A percentile compares a stretch with the other conserved stretches of the same genome.
Conservation (phyloP, 257 asterid genomes). For the Solanum verrucosum region DNA sequence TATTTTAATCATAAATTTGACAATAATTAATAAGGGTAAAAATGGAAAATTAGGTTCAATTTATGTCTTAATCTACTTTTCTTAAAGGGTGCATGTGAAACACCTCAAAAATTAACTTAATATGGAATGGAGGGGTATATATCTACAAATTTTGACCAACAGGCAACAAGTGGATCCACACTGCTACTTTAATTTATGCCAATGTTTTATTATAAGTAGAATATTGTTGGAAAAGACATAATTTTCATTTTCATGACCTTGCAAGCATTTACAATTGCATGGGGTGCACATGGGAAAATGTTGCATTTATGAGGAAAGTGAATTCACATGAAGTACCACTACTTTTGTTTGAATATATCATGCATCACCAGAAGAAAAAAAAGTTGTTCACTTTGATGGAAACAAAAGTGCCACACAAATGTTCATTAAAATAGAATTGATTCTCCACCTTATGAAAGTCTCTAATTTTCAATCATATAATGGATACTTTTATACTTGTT, state of each 20-base stretch:
- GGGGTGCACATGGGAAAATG: slow-evolving; percentile 8
- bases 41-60: too few relatives aligned
- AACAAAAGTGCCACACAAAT: neutral
- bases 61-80: too few relatives aligned
- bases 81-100: too few relatives aligned
- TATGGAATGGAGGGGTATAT: too few relatives aligned
- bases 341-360: neutral
- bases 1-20: too few relatives aligned
- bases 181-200: neutral
- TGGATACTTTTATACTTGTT: neutral
- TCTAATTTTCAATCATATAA: neutral
- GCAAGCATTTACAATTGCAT: slow-evolving; percentile 7
- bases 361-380: neutral
- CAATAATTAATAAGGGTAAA: too few relatives aligned
- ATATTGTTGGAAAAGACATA: neutral
- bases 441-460: neutral
- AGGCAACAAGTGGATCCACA: neutral
- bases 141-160: neutral
- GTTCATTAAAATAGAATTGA: neutral
- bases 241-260: neutral
- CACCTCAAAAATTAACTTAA: too few relatives aligned
- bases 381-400: neutral
- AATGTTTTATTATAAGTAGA: neutral
- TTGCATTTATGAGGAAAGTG: neutral
- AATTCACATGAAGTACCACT: slow-evolving; percentile 10